Percentiles rank a stretch among this genome's conserved stretches.
phyloP scores from a whole-genome alignment of 179 eudicot genomes.

The Gypsophila paniculata region DNA sequence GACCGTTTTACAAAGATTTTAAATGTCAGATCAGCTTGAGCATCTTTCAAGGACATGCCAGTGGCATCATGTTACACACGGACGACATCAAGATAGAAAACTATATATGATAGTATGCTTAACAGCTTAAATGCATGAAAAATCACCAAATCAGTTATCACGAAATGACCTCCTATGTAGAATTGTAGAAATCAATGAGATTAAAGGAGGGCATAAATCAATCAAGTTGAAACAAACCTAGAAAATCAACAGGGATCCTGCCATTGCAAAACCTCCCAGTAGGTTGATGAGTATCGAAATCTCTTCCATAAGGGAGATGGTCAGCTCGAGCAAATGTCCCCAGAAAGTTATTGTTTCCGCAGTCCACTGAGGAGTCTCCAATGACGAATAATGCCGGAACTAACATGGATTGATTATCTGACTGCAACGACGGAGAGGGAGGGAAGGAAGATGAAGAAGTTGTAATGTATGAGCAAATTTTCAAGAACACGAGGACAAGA shows the following conservation, averaged over 20 bases:
- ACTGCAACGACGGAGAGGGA: not conserved
- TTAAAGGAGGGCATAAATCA: not conserved
- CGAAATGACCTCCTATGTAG: not conserved
- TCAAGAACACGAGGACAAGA: slow-evolving; percentile 2
- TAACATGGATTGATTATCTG: not conserved
- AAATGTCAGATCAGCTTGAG: too few species aligned
- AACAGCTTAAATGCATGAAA: too few species aligned
- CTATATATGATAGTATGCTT: too few species aligned
- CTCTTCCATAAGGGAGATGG: slow-evolving; percentile 81
- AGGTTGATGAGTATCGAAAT: slow-evolving; percentile 47
- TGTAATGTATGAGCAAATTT: not conserved
- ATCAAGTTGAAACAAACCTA: slow-evolving; percentile 6
- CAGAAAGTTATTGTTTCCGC: slow-evolving; percentile 28
- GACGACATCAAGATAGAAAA: too few species aligned
- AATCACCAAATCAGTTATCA: not conserved
- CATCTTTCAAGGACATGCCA: too few species aligned
- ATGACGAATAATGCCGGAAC: slow-evolving; percentile 29
- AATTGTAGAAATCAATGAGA: not conserved
- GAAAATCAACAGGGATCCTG: slow-evolving; percentile 29
- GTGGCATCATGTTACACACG: too few species aligned
- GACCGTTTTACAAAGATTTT: too few species aligned
- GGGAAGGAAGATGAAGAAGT: not conserved
- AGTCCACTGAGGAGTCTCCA: slow-evolving; percentile 28
- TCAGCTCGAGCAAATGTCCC: slow-evolving; percentile 42
- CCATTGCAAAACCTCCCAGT: slow-evolving; percentile 65